Evolutionary conservation across 2,329 filamentous ascomycete genomes (phyloP).

Genomic region (Claviceps africana): DNA sequence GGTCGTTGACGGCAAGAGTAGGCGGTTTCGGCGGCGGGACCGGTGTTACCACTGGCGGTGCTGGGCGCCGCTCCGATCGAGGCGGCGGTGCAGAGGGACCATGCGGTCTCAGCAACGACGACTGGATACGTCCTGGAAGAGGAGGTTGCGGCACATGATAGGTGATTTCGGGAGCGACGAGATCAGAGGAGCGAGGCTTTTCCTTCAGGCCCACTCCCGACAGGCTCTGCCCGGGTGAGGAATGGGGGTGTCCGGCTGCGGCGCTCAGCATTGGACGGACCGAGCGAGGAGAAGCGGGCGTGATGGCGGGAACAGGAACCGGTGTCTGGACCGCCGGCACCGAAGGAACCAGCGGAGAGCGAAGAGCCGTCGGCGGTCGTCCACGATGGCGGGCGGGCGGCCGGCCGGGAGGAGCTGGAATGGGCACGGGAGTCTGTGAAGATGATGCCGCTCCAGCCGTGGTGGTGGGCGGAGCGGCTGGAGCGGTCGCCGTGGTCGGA

Average conservation of each 20-base stretch:
- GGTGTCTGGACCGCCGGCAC: background rate
- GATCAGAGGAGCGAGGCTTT: conserved; percentile 18
- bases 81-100: conserved; percentile 20
- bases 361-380: conserved; percentile 5
- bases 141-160: conserved; percentile 25
- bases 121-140: conserved; percentile 12
- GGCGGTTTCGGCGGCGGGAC: conserved; percentile 23
- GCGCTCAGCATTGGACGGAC: background rate
- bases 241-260: background rate
- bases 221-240: conserved; percentile 3
- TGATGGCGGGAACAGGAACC: background rate
- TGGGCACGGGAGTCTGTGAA: conserved; percentile 9
- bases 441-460: conserved; percentile 7
- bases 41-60: conserved; percentile 17
- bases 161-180: conserved; percentile 27
- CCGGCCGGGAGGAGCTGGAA: conserved; percentile 9
- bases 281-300: conserved; percentile 1
- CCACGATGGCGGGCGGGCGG: conserved; percentile 12
- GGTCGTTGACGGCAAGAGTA: conserved; percentile 14
- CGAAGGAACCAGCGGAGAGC: conserved; percentile 1
- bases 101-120: conserved; percentile 21
- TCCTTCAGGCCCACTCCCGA: conserved; percentile 8
- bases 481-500: background rate
- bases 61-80: conserved; percentile 15
- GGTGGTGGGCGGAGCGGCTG: background rate